These are phyloP conservation scores for Vanderwaltozyma polyspora DNA, from an alignment of 805 yeast genomes.

Conservation along the genomic window DNA sequence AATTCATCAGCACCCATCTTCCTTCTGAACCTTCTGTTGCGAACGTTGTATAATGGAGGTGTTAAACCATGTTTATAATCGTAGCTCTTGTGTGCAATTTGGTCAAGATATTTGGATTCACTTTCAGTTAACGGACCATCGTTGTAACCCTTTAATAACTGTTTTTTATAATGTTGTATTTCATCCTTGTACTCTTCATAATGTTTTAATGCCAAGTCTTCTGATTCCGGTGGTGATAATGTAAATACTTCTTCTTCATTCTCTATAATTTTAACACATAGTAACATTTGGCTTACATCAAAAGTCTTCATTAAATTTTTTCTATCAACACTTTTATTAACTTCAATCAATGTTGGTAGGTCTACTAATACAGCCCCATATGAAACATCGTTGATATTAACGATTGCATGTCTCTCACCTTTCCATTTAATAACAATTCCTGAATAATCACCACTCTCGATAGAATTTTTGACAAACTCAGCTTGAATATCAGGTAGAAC, in stretches of 20 bases:
- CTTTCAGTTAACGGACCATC: conserved; percentile 21
- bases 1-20: conserved; percentile 60
- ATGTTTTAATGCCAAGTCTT: conserved; percentile 28
- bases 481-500: conserved; percentile 41
- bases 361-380: conserved; percentile 84
- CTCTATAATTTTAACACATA: conserved; percentile 50
- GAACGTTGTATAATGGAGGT: conserved; percentile 64
- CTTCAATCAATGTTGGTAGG: conserved; percentile 78
- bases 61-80: conserved; percentile 69
- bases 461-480: conserved; percentile 64
- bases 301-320: conserved; percentile 80
- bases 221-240: conserved; percentile 32
- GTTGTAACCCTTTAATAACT: conserved; percentile 15
- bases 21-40: conserved; percentile 59
- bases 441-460: conserved; percentile 64
- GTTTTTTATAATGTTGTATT: conserved; percentile 16
- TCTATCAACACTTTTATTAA: conserved; percentile 73
- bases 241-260: conserved; percentile 38
- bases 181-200: conserved; percentile 23
- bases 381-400: conserved; percentile 53
- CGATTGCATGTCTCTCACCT: conserved; percentile 67
- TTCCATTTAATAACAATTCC: conserved; percentile 72
- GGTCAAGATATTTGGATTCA: conserved; percentile 17
- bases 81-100: conserved; percentile 17
- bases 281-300: conserved; percentile 75